Conservation (phyloP, 345 rosid genomes). For the Camelina sativa region DNA sequence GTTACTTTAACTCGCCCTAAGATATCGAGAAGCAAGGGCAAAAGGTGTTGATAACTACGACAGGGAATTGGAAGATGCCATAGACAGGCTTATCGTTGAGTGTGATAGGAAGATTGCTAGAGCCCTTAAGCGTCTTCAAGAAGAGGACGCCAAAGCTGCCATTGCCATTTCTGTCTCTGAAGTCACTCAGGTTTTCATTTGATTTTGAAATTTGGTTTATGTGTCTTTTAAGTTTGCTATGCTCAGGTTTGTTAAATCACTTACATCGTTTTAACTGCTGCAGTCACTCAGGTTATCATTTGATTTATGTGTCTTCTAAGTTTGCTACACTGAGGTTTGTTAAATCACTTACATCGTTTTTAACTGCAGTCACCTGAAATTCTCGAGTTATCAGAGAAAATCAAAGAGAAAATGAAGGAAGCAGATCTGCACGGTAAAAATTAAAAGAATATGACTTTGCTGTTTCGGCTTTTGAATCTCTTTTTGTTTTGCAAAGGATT, state of each 20-base stretch:
- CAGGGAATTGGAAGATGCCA: constrained; percentile 88
- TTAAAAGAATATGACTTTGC: not conserved
- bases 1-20: constrained; percentile 47
- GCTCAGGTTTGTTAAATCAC: not conserved
- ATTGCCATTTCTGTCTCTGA: constrained; percentile 93
- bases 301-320: not conserved
- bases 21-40: constrained; percentile 80
- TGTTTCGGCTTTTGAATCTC: constrained; percentile 1
- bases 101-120: constrained; percentile 91
- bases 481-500: not conserved
- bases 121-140: constrained; percentile 94
- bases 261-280: constrained; percentile 26
- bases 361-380: constrained; percentile 67
- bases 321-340: not conserved
- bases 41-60: constrained; percentile 85
- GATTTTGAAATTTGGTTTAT: not conserved
- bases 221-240: not conserved
- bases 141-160: constrained; percentile 98
- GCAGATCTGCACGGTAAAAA: constrained; percentile 75
- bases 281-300: constrained; percentile 68
- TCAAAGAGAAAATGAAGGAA: constrained; percentile 86
- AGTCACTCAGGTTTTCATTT: constrained; percentile 74
- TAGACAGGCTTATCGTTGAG: constrained; percentile 90
- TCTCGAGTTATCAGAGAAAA: constrained; percentile 77
- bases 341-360: not conserved